Percentiles rank a stretch among this genome's conserved stretches.
phyloP scores from a whole-genome alignment of 140 eudicot genomes.

The Stevia rebaudiana region DNA sequence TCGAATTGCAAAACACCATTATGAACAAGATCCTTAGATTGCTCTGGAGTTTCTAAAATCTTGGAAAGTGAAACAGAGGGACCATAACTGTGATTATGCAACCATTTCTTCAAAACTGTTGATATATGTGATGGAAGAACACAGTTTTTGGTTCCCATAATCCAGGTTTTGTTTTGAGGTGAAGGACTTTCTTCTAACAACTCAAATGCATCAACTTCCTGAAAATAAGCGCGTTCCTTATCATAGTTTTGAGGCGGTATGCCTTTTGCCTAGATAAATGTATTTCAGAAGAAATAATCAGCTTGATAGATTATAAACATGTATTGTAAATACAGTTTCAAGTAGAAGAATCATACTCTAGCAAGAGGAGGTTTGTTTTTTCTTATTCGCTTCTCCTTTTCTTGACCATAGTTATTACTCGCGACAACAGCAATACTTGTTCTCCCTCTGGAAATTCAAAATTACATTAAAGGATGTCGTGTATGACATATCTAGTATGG shows the following conservation, averaged over 20 bases:
- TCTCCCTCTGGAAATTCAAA: slow-evolving; percentile 58
- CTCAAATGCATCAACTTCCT: slow-evolving; percentile 85
- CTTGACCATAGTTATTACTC: slow-evolving; percentile 36
- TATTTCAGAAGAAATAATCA: not conserved
- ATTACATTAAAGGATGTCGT: not conserved
- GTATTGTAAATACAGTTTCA: not conserved
- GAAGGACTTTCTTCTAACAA: slow-evolving; percentile 92
- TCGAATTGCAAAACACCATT: slow-evolving; percentile 23
- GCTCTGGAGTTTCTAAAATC: slow-evolving; percentile 64
- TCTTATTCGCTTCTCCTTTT: slow-evolving; percentile 46
- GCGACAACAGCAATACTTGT: slow-evolving; percentile 73
- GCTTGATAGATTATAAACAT: not conserved
- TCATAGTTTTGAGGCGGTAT: slow-evolving; percentile 56
- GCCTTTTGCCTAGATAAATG: slow-evolving; percentile 51
- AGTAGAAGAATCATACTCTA: slow-evolving; percentile 40
- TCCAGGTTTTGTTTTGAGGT: slow-evolving; percentile 73
- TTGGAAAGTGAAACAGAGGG: slow-evolving; percentile 58
- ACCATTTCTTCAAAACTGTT: slow-evolving; percentile 60
- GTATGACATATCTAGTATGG: too few species aligned
- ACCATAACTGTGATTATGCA: slow-evolving; percentile 33
- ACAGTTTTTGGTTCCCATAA: slow-evolving; percentile 44
- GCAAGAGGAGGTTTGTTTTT: slow-evolving; percentile 73
- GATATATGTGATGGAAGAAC: slow-evolving; percentile 48
- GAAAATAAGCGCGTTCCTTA: slow-evolving; percentile 76
- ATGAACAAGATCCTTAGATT: slow-evolving; percentile 22